Evolutionary conservation across 208 protist species (phyloP), one percentile per base, ranked within the genome.

Genomic region (Leishmania turanica): DNA sequence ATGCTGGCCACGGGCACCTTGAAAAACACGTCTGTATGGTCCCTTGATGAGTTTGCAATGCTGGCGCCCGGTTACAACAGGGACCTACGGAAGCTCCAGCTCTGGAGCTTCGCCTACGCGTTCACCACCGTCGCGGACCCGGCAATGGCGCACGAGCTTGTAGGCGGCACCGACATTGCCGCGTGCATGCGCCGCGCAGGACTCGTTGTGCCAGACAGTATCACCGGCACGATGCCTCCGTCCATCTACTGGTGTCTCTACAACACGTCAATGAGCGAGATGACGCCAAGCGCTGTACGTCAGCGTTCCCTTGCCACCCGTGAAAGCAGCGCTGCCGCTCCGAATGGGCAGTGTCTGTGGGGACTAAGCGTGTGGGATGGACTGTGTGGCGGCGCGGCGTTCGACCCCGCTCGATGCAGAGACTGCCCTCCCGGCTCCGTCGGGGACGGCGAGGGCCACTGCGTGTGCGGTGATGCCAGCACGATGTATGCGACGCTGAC

Each of bases 311-410:
- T 87, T n/a, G 75, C 79, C 34, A 56, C 76, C 68, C 77, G 56
- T 17, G 84, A 84, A 76, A 73, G 65, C 31, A 62, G 27, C 37
- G 56, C 42, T 15, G 75, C 77, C 40, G 74, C 84, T 37, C 71
- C 53, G 53, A 34, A 76, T 42, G 75, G 69, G 56, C 56, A 68
- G 69, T 87, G 84, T 37, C 79, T 77, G 40, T 83, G 79, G 76
- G 84, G 84, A 24, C 49, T 81, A 45, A 83, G 79, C 42, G 51
- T 78, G 66, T 87, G 84, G 84, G 66, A 87, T 60, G 84, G 84
- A 13, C 45, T 42, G 70, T 87, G 84, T 27, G 79, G 53, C 34
- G 77, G 73, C 5, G 71, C 42, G 1, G 72, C 45, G 8, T 83
- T 87, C 68, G 75, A 87, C 69, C 60, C 70, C 3, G 34, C 62